Evolutionary conservation across 1,139 yeast species (phyloP).

Genomic region (Scheffersomyces titani): DNA sequence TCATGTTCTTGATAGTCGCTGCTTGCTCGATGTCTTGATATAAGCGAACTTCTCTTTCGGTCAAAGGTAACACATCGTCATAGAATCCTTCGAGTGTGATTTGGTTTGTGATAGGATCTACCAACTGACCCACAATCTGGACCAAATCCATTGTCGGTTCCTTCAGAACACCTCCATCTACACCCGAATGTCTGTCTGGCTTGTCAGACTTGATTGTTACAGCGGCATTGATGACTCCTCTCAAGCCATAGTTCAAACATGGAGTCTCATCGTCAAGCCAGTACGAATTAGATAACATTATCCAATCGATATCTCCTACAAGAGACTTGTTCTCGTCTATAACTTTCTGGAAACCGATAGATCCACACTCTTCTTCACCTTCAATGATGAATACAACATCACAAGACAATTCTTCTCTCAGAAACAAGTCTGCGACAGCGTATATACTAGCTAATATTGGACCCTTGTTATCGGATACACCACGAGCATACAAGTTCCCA

Average conservation of each 20-base stretch:
- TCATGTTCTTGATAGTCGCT: conserved; percentile 20
- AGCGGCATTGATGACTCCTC: conserved; percentile 87
- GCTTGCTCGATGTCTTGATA: conserved; percentile 63
- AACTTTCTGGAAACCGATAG: conserved; percentile 77
- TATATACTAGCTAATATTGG: conserved; percentile 88
- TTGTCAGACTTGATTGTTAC: conserved; percentile 67
- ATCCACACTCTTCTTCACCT: conserved; percentile 96
- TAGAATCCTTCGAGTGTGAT: conserved; percentile 72
- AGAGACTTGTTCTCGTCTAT: conserved; percentile 49
- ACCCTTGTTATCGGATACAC: conserved; percentile 94
- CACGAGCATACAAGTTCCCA: conserved; percentile 89
- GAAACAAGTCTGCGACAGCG: conserved; percentile 76
- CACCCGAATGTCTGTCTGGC: conserved; percentile 95
- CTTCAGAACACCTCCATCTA: conserved; percentile 87
- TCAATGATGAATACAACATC: conserved; percentile 86
- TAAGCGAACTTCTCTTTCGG: conserved; percentile 54
- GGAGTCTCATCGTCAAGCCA: conserved; percentile 93
- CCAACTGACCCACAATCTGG: conserved; percentile 64
- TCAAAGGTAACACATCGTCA: conserved; percentile 59
- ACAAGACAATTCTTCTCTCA: conserved; percentile 52
- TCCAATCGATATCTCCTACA: conserved; percentile 83
- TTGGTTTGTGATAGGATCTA: conserved; percentile 45
- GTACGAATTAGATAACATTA: conserved; percentile 83
- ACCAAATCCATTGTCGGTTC: conserved; percentile 91
- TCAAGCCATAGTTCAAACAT: conserved; percentile 87